Evolutionary conservation across 805 yeast genomes (phyloP).

Genomic region (Metschnikowia sp.): DNA sequence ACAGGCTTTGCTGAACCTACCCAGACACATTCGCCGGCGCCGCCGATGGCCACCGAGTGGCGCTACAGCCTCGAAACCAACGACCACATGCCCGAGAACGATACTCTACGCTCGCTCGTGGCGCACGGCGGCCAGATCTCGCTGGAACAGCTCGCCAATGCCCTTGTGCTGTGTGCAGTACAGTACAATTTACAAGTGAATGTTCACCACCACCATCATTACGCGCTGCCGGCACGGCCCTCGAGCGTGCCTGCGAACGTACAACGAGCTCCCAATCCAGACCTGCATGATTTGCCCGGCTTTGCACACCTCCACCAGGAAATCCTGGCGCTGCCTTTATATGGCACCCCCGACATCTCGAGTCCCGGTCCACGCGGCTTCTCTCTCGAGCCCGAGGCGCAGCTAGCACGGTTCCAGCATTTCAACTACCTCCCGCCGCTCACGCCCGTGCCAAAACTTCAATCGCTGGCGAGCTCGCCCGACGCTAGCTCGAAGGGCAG

Average conservation of each 20-base stretch:
- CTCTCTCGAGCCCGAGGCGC: conserved; percentile 16
- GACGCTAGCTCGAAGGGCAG: conserved; percentile 18
- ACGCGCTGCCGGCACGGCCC: conserved; percentile 21
- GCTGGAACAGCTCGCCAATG: conserved; percentile 52
- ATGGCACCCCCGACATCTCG: neutral
- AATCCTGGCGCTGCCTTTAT: conserved; percentile 1
- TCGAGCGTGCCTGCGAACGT: too few relatives aligned
- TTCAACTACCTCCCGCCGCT: conserved; percentile 71
- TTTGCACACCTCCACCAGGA: conserved; percentile 6
- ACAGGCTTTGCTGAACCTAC: too few relatives aligned
- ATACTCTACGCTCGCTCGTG: conserved; percentile 20
- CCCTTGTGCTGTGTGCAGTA: conserved; percentile 59
- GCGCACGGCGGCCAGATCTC: conserved; percentile 47
- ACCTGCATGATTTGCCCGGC: conserved; percentile 5
- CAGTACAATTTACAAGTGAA: conserved; percentile 56
- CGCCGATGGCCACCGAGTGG: conserved; percentile 51
- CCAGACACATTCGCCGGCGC: neutral
- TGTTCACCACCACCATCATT: conserved; percentile 83
- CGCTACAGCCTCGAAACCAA: conserved; percentile 45
- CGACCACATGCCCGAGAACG: conserved; percentile 24
- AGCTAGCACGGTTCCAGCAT: conserved; percentile 43
- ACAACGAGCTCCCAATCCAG: neutral
- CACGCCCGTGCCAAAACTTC: conserved; percentile 67
- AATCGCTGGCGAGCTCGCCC: conserved; percentile 52
- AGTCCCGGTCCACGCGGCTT: neutral